phyloP scores from a whole-genome alignment of 2,329 filamentous ascomycete species.

The Graphilbum ipis-grandicollis region DNA sequence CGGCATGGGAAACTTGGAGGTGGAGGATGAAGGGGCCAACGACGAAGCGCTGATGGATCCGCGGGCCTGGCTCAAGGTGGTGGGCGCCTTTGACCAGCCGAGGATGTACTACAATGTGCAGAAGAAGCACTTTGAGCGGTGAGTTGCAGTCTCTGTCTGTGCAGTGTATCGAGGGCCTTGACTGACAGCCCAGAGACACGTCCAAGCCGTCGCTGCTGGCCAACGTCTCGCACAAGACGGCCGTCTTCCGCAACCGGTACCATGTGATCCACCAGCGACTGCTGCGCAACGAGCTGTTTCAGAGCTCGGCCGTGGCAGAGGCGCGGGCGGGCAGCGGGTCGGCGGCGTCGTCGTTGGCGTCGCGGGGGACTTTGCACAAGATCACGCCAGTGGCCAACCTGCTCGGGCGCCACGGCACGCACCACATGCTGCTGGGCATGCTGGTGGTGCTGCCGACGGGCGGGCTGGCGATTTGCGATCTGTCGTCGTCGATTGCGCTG shows the following conservation, averaged over 20 bases:
- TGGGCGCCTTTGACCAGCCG: slow-evolving; percentile 76
- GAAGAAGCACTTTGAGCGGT: slow-evolving; percentile 87
- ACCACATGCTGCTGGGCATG: slow-evolving; percentile 75
- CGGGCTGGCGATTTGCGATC: slow-evolving; percentile 64
- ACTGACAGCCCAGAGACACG: slow-evolving; percentile 28
- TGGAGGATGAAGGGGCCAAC: slow-evolving; percentile 29
- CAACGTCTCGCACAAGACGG: slow-evolving; percentile 62
- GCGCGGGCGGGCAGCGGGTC: slow-evolving; percentile 32
- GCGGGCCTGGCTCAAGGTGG: slow-evolving; percentile 66
- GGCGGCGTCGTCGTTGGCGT: slow-evolving; percentile 33
- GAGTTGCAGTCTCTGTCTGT: too few species aligned
- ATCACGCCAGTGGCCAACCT: slow-evolving; percentile 71
- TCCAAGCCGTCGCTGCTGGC: slow-evolving; percentile 58
- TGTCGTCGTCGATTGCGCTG: slow-evolving; percentile 73
- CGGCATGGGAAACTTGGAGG: slow-evolving; percentile 33
- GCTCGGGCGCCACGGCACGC: slow-evolving; percentile 63
- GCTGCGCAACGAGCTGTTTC: slow-evolving; percentile 83
- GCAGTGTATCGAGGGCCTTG: too few species aligned
- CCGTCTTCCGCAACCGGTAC: slow-evolving; percentile 76
- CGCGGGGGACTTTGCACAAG: slow-evolving; percentile 49
- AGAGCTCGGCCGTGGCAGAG: slow-evolving; percentile 57
- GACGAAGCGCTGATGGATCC: slow-evolving; percentile 49
- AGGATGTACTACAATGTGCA: slow-evolving; percentile 55
- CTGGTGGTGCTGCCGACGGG: slow-evolving; percentile 68
- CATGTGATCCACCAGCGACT: slow-evolving; percentile 85